Conservation (phyloP, 805 yeast species). For the Saturnispora ahearnii region DNA sequence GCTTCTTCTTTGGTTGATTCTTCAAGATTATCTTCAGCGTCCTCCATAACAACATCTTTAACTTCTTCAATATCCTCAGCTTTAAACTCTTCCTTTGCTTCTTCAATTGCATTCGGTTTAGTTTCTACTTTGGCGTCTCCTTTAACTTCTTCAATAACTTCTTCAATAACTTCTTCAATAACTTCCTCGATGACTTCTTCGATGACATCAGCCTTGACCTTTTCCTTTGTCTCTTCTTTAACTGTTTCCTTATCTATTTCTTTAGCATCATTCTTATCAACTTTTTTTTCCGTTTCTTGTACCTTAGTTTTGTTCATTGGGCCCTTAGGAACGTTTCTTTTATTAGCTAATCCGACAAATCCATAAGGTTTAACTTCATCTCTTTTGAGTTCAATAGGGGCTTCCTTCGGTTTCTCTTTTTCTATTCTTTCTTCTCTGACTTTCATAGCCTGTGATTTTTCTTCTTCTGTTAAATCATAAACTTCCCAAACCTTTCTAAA, state of each 20-base stretch:
- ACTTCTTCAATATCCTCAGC: neutral
- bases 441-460: constrained; percentile 25
- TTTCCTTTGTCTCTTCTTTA: neutral
- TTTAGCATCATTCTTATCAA: neutral
- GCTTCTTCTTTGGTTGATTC: neutral
- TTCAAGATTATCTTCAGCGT: neutral
- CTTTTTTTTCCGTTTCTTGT: neutral
- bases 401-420: constrained; percentile 17
- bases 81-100: neutral
- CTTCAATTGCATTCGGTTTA: constrained; percentile 1
- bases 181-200: neutral
- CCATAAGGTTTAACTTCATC: constrained; percentile 23
- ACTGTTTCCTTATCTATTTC: neutral
- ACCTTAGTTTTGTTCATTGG: neutral
- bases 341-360: constrained; percentile 17
- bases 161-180: too few species aligned
- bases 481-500: constrained; percentile 46
- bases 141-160: neutral
- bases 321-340: neutral
- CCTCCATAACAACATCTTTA: neutral
- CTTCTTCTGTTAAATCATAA: constrained; percentile 39
- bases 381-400: constrained; percentile 8
- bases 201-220: neutral
- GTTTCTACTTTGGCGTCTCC: neutral
- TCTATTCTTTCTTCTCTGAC: constrained; percentile 15